Base-by-base conservation (phyloP, 2,329 filamentous ascomycete genomes). In the Aureobasidium lini region DNA sequence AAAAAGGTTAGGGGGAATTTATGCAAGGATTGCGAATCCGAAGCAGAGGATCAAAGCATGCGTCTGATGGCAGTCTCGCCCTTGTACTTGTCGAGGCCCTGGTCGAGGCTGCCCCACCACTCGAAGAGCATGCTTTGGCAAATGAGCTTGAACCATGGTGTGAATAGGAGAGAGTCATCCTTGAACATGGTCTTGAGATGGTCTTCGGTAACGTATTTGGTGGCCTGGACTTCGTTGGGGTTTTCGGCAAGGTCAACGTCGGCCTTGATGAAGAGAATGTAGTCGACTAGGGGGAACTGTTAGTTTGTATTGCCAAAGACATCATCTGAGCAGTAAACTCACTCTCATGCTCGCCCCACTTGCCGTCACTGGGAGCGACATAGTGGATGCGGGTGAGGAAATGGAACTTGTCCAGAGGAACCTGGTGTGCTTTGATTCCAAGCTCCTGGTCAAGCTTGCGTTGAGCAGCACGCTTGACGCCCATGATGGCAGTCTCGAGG, bases 301-400 rank as follows among this genome's bases (percentile, higher is more conserved):
- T 46, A 74, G 68, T 48, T 15, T 11, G 29, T 4, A 23, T 7
- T 11, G 37, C 2, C 6, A 2, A 34, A 28, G 15, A 5, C 37
- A 46, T 37, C 15, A 18, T 1, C 8, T 15, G 4, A 4, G 15
- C 13, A 16, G 18, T 34, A 32, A 3, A 79, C 88, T 76, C 79
- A 95, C 91, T 92, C 79, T 99, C 94, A 72, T 99, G 94, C 78
- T 99, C 94, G 67, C 94, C 94, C 94, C 94, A 99, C 78, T 95
- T 93, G 60, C 94, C 94, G 69, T 97, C 89, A 72, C 92, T 96
- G 4, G 94, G 90, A 16, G 94, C 94, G 78, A 94, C 94, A 80
- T 99, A 99, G 78, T 99, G 94, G 72, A 99, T 99, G 71, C 94
- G 82, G 2, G 94, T 97, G 66, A 99, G 81, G 77, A 96, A 99